phyloP scores from a whole-genome alignment of 371 early-diverging fungal species.

The Mortierella sp. region DNA sequence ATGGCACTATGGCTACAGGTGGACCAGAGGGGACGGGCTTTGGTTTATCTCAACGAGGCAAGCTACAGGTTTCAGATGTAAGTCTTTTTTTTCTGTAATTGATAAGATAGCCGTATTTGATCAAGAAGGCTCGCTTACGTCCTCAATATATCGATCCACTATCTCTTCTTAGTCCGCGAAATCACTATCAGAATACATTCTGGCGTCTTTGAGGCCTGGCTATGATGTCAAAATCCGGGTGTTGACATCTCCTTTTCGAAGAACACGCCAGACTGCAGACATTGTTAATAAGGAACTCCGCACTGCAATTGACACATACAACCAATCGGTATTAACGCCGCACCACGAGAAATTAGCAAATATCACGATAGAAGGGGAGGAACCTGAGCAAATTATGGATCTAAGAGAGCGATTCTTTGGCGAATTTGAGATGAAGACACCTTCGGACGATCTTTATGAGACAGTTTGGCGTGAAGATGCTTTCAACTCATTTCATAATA shows the following conservation, averaged over 20 bases:
- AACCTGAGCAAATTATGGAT: slow-evolving; percentile 1
- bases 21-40: slow-evolving; percentile 45
- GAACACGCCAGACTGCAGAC: slow-evolving; percentile 42
- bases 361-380: background rate
- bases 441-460: slow-evolving; percentile 35
- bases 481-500: slow-evolving; percentile 22
- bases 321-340: background rate
- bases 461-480: slow-evolving; percentile 38
- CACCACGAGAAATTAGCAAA: background rate
- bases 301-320: background rate
- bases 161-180: slow-evolving; percentile 29
- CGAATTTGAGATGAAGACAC: slow-evolving; percentile 43
- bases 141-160: background rate
- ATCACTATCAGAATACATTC: slow-evolving; percentile 25
- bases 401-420: slow-evolving; percentile 56
- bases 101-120: no score
- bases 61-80: slow-evolving; percentile 33
- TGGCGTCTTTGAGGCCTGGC: background rate
- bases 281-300: slow-evolving; percentile 22
- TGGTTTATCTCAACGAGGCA: slow-evolving; percentile 42
- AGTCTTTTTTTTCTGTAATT: background rate
- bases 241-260: slow-evolving; percentile 41
- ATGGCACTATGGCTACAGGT: slow-evolving; percentile 35
- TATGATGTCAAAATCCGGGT: slow-evolving; percentile 13
- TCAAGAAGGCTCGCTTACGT: background rate